Percentiles rank a stretch among this genome's conserved stretches.
phyloP scores from a whole-genome alignment of 2,329 filamentous ascomycete species.

The Ophiosphaerella herpotricha region DNA sequence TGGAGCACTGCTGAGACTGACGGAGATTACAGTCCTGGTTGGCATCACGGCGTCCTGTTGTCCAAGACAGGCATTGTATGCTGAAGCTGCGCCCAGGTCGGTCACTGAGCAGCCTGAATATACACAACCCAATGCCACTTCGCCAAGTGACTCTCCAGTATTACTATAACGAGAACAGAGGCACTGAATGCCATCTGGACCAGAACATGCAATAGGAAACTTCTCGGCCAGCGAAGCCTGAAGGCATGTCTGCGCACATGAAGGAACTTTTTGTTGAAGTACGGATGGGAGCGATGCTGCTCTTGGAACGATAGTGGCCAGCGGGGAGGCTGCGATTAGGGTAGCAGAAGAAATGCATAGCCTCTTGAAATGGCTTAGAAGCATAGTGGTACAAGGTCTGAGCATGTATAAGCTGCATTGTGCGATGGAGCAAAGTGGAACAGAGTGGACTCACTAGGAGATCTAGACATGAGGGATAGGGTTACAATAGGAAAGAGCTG shows the following conservation, averaged over 20 bases:
- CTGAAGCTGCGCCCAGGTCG: conserved; percentile 28
- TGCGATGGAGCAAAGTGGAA: conserved; percentile 9
- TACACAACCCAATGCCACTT: conserved; percentile 45
- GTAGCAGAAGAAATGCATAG: conserved; percentile 44
- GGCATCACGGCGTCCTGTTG: conserved; percentile 41
- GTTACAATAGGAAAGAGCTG: conserved; percentile 33
- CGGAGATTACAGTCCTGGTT: conserved; percentile 42
- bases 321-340: conserved; percentile 39
- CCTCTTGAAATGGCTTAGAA: conserved; percentile 43
- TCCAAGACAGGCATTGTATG: conserved; percentile 45
- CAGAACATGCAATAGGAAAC: conserved; percentile 43
- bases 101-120: conserved; percentile 38
- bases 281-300: conserved; percentile 29
- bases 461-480: conserved; percentile 40
- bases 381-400: conserved; percentile 47
- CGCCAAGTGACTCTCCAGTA: conserved; percentile 42
- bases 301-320: conserved; percentile 27
- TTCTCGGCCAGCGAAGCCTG: conserved; percentile 36
- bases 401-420: conserved; percentile 36
- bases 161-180: conserved; percentile 47
- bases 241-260: conserved; percentile 46
- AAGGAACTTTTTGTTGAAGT: conserved; percentile 38
- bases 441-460: conserved; percentile 36
- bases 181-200: conserved; percentile 37
- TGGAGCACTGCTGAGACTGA: conserved; percentile 29